A percentile compares a stretch with the other conserved stretches of the same genome.
phyloP scores from a whole-genome alignment of 1,284 basidiomycete species.

The Ganoderma boninense region DNA sequence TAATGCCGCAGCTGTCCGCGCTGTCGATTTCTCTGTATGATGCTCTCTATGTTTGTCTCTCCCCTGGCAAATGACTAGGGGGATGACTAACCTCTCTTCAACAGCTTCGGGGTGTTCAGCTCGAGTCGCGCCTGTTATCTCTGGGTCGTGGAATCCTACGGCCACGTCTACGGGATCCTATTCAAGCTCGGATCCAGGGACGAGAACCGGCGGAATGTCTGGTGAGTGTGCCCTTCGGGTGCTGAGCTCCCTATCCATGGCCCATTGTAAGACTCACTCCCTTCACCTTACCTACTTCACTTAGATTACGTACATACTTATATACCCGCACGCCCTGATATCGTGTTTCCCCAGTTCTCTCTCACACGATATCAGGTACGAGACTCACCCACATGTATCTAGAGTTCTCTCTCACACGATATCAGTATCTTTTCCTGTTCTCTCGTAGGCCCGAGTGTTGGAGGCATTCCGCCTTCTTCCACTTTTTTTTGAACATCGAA shows the following conservation, averaged over 20 bases:
- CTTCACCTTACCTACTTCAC: too few species aligned
- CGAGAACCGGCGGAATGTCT: not conserved
- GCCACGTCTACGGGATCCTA: not conserved
- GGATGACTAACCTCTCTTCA: constrained; percentile 2
- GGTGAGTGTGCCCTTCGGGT: not conserved
- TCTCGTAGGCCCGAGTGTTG: too few species aligned
- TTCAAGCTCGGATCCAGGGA: not conserved
- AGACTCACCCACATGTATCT: too few species aligned
- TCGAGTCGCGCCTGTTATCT: not conserved
- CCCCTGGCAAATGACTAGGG: not conserved
- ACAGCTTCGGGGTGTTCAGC: not conserved
- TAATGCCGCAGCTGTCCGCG: constrained; percentile 1
- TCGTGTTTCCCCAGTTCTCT: too few species aligned
- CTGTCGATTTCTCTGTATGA: not conserved
- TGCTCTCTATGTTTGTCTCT: not conserved
- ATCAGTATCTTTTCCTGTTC: too few species aligned
- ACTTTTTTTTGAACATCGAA: too few species aligned
- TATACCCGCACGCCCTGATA: too few species aligned
- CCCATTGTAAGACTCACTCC: too few species aligned
- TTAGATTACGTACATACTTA: too few species aligned
- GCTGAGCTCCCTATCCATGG: not conserved
- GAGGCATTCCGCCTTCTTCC: too few species aligned
- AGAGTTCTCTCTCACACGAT: too few species aligned
- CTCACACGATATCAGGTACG: too few species aligned
- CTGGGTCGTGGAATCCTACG: not conserved